Evolutionary conservation across 352 stramenopile genomes (phyloP), one percentile per base, ranked within the genome.

Genomic region (Aphanomyces astaci): DNA sequence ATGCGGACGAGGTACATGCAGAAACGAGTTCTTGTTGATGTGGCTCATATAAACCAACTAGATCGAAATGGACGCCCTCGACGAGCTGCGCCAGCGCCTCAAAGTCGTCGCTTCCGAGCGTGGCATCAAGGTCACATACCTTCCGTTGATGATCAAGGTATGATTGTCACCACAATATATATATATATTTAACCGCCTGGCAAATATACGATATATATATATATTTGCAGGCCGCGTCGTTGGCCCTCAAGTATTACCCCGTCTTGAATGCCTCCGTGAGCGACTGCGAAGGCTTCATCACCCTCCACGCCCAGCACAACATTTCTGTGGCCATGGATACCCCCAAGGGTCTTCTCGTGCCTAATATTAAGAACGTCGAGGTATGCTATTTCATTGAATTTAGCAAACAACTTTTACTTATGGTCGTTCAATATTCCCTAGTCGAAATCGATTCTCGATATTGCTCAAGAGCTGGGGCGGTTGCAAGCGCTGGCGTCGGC

Each of bases 251-350:
- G 56, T 78, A 97, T 55, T 98, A 92, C 75, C 97, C 97, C 15
- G 78, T 85, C 10, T 72, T 99, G 30, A 99, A 99, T 71, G 85
- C 91, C 39, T 91, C 84, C 15, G 87, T 97, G 22, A 95, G 86
- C 56, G 77, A 85, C 15, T 88, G 94, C 40, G 77, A 90, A 53
- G 91, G 82, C 30, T 80, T 85, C 40, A 73, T 99, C 45, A 96
- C 81, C 4, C 82, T 98, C 56, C 75, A 98, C 40, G 81, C 79
- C 2, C 75, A 89, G 32, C 97, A 99, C 81, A 98, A 99, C 76
- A 98, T 99, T 72, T 98, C 95, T 31, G 84, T 99, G 46, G 97
- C 97, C 27, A 98, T 99, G 88, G 96, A 99, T 77, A 99, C 96
- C 0, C 88, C 92, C 0, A 82, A 84, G 36, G 97, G 97, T 19